Percentiles rank a stretch among this genome's conserved stretches.
These are phyloP conservation scores for Globisporangium iwayamae DNA, from an alignment of 352 stramenopile genomes.

Conservation along the genomic window DNA sequence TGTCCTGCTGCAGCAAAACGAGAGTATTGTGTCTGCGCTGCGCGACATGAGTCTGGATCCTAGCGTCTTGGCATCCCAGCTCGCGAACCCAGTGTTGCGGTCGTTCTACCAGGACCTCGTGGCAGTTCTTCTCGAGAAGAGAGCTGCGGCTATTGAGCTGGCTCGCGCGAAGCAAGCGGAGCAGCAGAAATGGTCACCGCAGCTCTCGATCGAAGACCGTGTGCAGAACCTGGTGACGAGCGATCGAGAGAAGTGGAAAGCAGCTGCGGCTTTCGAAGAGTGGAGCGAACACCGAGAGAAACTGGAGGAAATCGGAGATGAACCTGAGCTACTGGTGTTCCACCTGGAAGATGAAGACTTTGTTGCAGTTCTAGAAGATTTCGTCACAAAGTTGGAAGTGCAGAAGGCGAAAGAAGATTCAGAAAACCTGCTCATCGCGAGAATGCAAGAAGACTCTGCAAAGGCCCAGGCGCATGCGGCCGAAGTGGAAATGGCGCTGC, in stretches of 20 bases:
- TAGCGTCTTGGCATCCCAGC: slow-evolving; percentile 38
- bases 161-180: neutral
- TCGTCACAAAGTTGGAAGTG: slow-evolving; percentile 31
- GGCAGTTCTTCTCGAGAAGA: slow-evolving; percentile 26
- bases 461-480: slow-evolving; percentile 1
- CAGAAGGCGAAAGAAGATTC: slow-evolving; percentile 14
- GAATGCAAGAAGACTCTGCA: slow-evolving; percentile 6
- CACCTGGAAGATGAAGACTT: slow-evolving; percentile 53
- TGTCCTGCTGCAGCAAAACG: slow-evolving; percentile 30
- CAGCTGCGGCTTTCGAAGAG: slow-evolving; percentile 15
- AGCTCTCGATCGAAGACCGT: slow-evolving; percentile 32
- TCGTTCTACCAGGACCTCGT: slow-evolving; percentile 58
- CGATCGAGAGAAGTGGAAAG: slow-evolving; percentile 15
- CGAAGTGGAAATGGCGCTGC: slow-evolving; percentile 25
- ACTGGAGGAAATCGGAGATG: slow-evolving; percentile 62
- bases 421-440: neutral
- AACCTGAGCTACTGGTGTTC: slow-evolving; percentile 65
- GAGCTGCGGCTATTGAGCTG: slow-evolving; percentile 2
- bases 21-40: slow-evolving; percentile 46
- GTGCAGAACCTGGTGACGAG: slow-evolving; percentile 25
- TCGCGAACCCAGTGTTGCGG: slow-evolving; percentile 38
- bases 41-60: slow-evolving; percentile 71
- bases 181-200: neutral
- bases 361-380: slow-evolving; percentile 25
- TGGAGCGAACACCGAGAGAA: slow-evolving; percentile 34